phyloP scores from a whole-genome alignment of 148 eudicot genomes.

The Suaeda aralocaspica region DNA sequence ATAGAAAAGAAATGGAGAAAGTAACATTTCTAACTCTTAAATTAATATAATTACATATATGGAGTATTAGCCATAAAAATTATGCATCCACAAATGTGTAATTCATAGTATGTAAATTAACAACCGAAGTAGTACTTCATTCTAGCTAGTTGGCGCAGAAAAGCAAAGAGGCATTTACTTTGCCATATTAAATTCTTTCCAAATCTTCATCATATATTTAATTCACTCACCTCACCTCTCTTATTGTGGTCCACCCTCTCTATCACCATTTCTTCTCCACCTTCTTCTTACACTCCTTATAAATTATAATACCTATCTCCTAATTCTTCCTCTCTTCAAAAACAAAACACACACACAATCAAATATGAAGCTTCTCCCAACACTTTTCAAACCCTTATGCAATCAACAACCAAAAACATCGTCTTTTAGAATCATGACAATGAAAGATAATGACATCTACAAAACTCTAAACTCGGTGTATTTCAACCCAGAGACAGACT shows the following conservation, averaged over 20 bases:
- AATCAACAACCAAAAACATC: constrained; percentile 26
- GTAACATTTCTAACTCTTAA: too few relatives aligned
- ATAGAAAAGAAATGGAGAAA: too few relatives aligned
- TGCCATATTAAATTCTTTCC: constrained; percentile 11
- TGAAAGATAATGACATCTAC: constrained; percentile 22
- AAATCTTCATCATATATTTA: constrained; percentile 7
- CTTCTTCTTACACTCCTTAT: constrained; percentile 13
- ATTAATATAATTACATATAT: too few relatives aligned
- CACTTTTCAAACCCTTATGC: constrained; percentile 21
- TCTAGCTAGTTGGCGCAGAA: too few relatives aligned
- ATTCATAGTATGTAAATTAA: too few relatives aligned
- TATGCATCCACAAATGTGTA: too few relatives aligned
- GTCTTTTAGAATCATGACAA: constrained; percentile 15
- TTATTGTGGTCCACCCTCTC: neutral
- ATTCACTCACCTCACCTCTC: constrained; percentile 24
- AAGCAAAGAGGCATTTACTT: constrained; percentile 25
- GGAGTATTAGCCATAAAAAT: too few relatives aligned
- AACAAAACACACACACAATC: neutral
- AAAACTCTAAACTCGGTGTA: constrained; percentile 33
- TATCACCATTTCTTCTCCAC: constrained; percentile 26
- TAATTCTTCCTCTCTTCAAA: neutral
- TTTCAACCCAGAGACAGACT: constrained; percentile 20
- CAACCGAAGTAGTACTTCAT: too few relatives aligned
- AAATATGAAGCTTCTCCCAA: constrained; percentile 25
- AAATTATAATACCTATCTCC: constrained; percentile 7